phyloP scores from a whole-genome alignment of 257 asterid genomes.

The Jaltomata sinuosa region DNA sequence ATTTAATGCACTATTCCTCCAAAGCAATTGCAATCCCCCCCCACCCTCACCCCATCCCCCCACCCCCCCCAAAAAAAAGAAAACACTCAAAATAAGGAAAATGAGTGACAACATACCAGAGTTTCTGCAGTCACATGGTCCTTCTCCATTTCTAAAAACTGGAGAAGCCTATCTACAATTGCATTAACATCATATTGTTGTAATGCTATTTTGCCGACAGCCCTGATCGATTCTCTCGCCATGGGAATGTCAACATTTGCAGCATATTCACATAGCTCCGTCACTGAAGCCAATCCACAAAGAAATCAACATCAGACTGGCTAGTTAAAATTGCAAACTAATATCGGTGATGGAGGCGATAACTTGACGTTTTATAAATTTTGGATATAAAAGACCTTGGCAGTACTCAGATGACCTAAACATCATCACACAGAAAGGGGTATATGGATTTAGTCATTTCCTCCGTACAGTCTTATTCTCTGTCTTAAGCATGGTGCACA shows the following conservation, averaged over 20 bases:
- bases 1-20: background rate
- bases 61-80: background rate
- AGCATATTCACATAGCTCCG: conserved; percentile 98
- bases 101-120: conserved; percentile 39
- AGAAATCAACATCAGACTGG: conserved; percentile 8
- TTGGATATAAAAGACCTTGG: background rate
- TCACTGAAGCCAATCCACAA: conserved; percentile 48
- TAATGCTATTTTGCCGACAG: conserved; percentile 97
- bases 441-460: background rate
- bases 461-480: background rate
- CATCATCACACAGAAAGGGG: background rate
- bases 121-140: conserved; percentile 99
- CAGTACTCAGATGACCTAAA: background rate
- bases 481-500: background rate
- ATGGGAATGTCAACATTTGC: conserved; percentile 97
- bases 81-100: background rate
- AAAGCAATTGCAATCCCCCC: background rate
- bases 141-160: conserved; percentile 98
- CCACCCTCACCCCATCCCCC: background rate
- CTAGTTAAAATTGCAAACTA: conserved; percentile 3
- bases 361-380: background rate
- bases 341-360: background rate
- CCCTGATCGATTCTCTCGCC: conserved; percentile 98
- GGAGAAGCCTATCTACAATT: conserved; percentile 96
- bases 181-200: conserved; percentile 99